Evolutionary conservation across 73 alveolate species (phyloP), one percentile per base, ranked within the genome.

Genomic region (Paramecium biaurelia): DNA sequence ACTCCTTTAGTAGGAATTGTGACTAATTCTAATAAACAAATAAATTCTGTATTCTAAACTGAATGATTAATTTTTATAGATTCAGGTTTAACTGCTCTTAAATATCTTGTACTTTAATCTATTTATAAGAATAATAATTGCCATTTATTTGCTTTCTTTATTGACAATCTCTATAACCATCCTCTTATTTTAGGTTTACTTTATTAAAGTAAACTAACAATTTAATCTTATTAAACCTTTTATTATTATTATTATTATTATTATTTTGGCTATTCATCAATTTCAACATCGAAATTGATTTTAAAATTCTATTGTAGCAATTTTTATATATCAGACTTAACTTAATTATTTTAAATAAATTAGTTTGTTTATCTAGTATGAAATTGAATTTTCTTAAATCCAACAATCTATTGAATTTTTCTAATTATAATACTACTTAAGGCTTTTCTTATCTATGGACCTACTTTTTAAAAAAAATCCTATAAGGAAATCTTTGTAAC

Each of bases 101-200:
- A 26, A 43, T 30, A 23, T 20, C 74, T 38, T 24, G 70, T 43
- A 43, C 90, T 47, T 21, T 79, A 23, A 79, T 79, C 90, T 21
- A 79, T 79, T 79, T 79, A 21, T 18, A 79, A 47, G 37, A 79
- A 79, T 34, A 79, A 24, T 18, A 79, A 47, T 34, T 79, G 74
- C 90, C 90, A 79, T 79, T 79, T 79, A 12, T 45, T 45, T n/a
- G 72, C 72, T 34, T 79, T 79, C 15, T 38, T 79, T 42, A 47
- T 79, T 21, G 76, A 43, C 15, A 41, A 45, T 45, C 90, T 41
- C 28, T 79, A 79, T 45, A 79, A 21, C 90, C 90, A 79, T 15
- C 90, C 90, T 79, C 90, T 79, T 18, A 79, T 79, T 47, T 79
- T 79, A 0, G 90, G 90, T 42, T 79, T 79, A 45, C 72, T 79